Evolutionary conservation across 441 rosid genomes (phyloP).

Genomic region (Gossypium gossypioides): DNA sequence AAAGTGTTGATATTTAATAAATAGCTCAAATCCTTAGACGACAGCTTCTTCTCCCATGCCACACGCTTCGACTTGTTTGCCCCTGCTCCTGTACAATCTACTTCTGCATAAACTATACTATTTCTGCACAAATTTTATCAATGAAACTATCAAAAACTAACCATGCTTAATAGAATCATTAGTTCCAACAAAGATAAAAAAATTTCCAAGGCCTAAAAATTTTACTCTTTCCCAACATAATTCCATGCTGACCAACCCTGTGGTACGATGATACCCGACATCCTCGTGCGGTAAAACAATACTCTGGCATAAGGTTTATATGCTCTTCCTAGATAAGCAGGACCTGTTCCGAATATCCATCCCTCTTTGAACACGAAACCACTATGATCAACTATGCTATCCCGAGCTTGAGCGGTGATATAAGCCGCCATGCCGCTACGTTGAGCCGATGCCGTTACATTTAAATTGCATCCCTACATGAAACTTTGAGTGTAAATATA

Average conservation of each 20-base stretch:
- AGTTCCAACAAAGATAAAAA: background rate
- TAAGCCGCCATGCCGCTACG: background rate
- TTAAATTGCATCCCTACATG: constrained; percentile 17
- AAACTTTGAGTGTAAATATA: background rate
- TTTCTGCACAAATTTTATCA: background rate
- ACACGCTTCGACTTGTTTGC: constrained; percentile 12
- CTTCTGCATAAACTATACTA: constrained; percentile 12
- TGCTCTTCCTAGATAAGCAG: constrained; percentile 24
- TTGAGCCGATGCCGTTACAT: background rate
- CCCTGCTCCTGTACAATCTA: constrained; percentile 10
- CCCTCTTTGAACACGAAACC: constrained; percentile 22
- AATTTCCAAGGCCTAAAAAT: background rate
- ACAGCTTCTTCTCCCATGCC: constrained; percentile 15
- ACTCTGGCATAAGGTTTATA: constrained; percentile 11
- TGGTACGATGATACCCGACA: constrained; percentile 12
- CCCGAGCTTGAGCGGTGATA: constrained; percentile 24
- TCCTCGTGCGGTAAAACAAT: constrained; percentile 9
- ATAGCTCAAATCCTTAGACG: background rate
- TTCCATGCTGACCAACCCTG: constrained; percentile 29
- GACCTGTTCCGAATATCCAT: background rate
- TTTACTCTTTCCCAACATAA: constrained; percentile 23
- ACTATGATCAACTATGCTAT: background rate
- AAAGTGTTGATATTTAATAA: background rate
- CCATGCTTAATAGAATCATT: background rate
- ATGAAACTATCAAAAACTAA: background rate